A percentile compares a stretch with the other conserved stretches of the same genome.
Evolutionary conservation across 2,329 filamentous ascomycete genomes (phyloP).

Genomic region (Diaporthe citri): DNA sequence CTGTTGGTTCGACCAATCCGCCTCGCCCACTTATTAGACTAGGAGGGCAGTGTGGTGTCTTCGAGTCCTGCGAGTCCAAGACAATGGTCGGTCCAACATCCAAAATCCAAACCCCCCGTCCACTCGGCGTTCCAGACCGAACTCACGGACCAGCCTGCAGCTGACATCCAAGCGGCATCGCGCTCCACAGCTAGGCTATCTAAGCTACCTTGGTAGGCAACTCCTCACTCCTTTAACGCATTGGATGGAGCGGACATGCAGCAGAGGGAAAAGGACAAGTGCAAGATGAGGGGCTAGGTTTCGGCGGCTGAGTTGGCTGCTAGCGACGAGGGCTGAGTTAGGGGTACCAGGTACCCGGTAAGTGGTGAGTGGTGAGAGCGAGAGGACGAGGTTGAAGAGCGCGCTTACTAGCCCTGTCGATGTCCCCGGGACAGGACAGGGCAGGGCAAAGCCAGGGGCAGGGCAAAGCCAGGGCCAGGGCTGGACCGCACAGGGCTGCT

Average conservation of each 20-base stretch:
- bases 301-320: slow-evolving; percentile 3
- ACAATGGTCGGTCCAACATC: slow-evolving; percentile 13
- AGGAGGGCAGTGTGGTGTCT: background rate
- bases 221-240: background rate
- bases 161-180: slow-evolving; percentile 24
- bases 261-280: background rate
- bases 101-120: background rate
- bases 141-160: slow-evolving; percentile 23
- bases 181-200: slow-evolving; percentile 4
- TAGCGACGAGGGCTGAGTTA: background rate
- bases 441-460: background rate
- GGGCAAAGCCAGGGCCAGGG: background rate
- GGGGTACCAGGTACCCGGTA: background rate
- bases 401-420: slow-evolving; percentile 21
- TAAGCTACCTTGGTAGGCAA: slow-evolving; percentile 7
- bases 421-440: background rate
- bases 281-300: background rate
- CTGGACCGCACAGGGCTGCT: background rate
- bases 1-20: background rate
- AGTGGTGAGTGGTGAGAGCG: background rate
- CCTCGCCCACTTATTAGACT: background rate
- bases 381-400: slow-evolving; percentile 7
- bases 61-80: slow-evolving; percentile 26
- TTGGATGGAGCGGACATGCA: background rate
- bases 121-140: slow-evolving; percentile 14